Percentiles rank a stretch among this genome's conserved stretches.
phyloP scores from a whole-genome alignment of 2,329 filamentous ascomycete species.

The Elsinoe perseae region DNA sequence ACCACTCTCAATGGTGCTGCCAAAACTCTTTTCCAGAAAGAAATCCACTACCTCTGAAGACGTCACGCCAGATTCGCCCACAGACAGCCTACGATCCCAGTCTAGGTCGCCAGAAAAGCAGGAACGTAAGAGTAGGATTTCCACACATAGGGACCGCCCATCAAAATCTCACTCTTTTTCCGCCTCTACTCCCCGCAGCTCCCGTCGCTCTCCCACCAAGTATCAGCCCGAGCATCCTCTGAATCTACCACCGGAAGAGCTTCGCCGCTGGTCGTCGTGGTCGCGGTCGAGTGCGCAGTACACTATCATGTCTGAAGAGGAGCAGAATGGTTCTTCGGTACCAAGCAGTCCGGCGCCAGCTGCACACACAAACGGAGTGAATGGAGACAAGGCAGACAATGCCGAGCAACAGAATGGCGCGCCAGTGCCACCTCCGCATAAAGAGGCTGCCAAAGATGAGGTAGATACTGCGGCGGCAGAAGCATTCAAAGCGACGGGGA shows the following conservation, averaged over 20 bases:
- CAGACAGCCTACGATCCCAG: slow-evolving; percentile 5
- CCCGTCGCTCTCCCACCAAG: slow-evolving; percentile 31
- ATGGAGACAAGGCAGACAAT: slow-evolving; percentile 38
- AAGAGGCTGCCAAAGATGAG: slow-evolving; percentile 35
- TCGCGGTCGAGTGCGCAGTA: slow-evolving; percentile 51
- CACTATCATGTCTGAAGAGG: slow-evolving; percentile 70
- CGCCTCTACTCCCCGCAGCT: slow-evolving; percentile 15
- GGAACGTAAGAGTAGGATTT: slow-evolving; percentile 9
- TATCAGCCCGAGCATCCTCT: slow-evolving; percentile 70
- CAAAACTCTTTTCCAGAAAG: slow-evolving; percentile 21
- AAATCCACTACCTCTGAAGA: slow-evolving; percentile 19
- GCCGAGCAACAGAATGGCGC: slow-evolving; percentile 36
- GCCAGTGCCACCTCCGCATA: slow-evolving; percentile 65
- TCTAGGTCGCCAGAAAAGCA: slow-evolving; percentile 12
- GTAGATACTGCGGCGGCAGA: slow-evolving; percentile 66
- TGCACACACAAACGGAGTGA: slow-evolving; percentile 44
- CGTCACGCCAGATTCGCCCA: slow-evolving; percentile 6
- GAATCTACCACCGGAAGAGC: slow-evolving; percentile 83
- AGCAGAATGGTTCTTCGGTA: slow-evolving; percentile 53
- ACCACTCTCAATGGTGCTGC: slow-evolving; percentile 16
- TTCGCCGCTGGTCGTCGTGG: slow-evolving; percentile 64
- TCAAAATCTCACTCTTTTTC: slow-evolving; percentile 13
- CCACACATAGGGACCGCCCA: slow-evolving; percentile 13
- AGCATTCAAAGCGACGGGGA: slow-evolving; percentile 82
- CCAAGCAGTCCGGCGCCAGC: slow-evolving; percentile 35